These are phyloP conservation scores for Oidium heveae DNA, from an alignment of 2,329 filamentous ascomycete species.

Conservation along the genomic window DNA sequence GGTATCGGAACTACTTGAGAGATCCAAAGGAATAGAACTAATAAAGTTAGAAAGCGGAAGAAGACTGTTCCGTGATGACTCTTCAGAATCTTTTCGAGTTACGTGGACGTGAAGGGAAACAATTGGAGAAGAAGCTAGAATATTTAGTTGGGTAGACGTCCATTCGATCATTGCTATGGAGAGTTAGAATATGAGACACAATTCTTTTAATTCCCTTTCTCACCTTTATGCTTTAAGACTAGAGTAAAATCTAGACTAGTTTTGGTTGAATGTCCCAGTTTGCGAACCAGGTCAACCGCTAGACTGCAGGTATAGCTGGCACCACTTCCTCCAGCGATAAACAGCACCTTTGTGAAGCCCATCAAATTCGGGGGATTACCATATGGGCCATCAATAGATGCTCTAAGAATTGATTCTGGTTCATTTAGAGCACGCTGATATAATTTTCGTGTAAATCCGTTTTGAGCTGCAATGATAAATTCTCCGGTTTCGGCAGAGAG, in stretches of 20 bases:
- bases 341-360: constrained; percentile 26
- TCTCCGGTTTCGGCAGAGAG: constrained; percentile 18
- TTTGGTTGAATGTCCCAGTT: constrained; percentile 14
- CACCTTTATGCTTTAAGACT: constrained; percentile 22
- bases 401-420: constrained; percentile 22
- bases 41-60: background rate
- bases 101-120: background rate
- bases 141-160: constrained; percentile 7
- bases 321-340: constrained; percentile 34
- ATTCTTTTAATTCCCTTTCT: background rate
- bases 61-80: background rate
- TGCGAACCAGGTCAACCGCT: constrained; percentile 20
- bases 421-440: constrained; percentile 24
- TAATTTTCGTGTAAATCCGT: constrained; percentile 31
- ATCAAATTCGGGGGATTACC: constrained; percentile 26
- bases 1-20: background rate
- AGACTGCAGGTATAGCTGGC: constrained; percentile 30
- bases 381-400: constrained; percentile 32
- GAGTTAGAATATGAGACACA: background rate
- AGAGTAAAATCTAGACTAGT: constrained; percentile 22
- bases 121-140: constrained; percentile 6
- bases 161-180: constrained; percentile 8
- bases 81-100: background rate
- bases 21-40: too few relatives aligned
- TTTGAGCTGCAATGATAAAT: constrained; percentile 29